Evolutionary conservation across 2,329 filamentous ascomycete species (phyloP), one percentile per base, ranked within the genome.

Genomic region (Chaetothyriales sp.): DNA sequence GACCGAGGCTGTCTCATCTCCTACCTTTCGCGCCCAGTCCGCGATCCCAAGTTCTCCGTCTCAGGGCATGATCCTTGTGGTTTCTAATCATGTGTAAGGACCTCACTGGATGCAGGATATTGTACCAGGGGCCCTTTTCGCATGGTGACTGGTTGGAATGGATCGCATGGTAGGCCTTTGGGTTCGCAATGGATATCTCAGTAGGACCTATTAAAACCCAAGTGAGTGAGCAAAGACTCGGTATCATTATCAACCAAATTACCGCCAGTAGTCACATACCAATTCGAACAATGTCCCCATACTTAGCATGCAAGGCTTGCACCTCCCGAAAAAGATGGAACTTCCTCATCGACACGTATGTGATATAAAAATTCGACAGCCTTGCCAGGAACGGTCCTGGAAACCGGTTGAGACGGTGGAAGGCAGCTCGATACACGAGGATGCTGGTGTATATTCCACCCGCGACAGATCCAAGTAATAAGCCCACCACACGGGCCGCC

Each of bases 401-500:
- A 39, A 65, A 61, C 18, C 59, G 59, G 18, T 59, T 58, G 42
- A 66, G 49, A 1, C 62, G 64, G 48, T 61, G 60, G 18, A 65
- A 55, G 42, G 58, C 63, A 18, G 65, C 53, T 2, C 62, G 61
- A 48, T 65, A 65, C 10, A 62, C 19, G 18, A 55, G 18, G n/a
- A 57, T 44, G 42, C 50, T 57, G 44, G 32, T 39, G 10, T 51
- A 59, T 5, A 59, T 44, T 22, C 52, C 57, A 43, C 22, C 45
- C 5, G 53, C 47, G 43, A 45, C 55, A 19, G 51, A 43, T 19
- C 2, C 45, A 6, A 72, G 77, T 43, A 75, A 78, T 1, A 79
- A 77, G 0, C 80, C 78, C 60, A 78, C 73, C n/a, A 80, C 77
- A 9, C 77, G 77, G 54, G 78, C 80, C 39, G 76, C 74, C 22